phyloP scores from a whole-genome alignment of 2,329 filamentous ascomycete species.

The Fusarium neocosmosporiellum region DNA sequence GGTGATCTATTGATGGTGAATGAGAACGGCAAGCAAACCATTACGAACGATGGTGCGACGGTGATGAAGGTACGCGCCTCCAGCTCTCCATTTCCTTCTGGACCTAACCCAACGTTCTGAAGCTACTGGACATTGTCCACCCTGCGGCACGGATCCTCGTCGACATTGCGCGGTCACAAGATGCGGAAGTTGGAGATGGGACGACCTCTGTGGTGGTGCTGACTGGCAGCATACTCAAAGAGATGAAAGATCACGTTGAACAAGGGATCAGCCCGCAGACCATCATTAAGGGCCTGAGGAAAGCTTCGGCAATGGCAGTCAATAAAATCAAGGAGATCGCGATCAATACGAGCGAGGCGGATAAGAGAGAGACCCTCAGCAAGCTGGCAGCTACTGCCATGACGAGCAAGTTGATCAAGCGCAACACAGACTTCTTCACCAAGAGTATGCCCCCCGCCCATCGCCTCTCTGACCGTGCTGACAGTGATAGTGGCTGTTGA shows the following conservation, averaged over 20 bases:
- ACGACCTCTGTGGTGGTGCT: slow-evolving; percentile 97
- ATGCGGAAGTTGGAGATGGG: slow-evolving; percentile 97
- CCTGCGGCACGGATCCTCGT: slow-evolving; percentile 96
- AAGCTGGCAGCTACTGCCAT: slow-evolving; percentile 96
- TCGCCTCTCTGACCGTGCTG: slow-evolving; percentile 39
- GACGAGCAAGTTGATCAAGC: slow-evolving; percentile 99
- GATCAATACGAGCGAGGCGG: slow-evolving; percentile 83
- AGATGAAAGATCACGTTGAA: slow-evolving; percentile 95
- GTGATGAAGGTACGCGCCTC: slow-evolving; percentile 85
- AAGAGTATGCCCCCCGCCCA: slow-evolving; percentile 74
- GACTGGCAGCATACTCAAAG: slow-evolving; percentile 97
- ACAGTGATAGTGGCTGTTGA: slow-evolving; percentile 87
- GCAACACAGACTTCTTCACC: slow-evolving; percentile 96
- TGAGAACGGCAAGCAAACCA: slow-evolving; percentile 93
- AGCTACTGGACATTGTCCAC: slow-evolving; percentile 98
- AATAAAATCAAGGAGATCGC: slow-evolving; percentile 99
- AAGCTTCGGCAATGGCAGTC: slow-evolving; percentile 88
- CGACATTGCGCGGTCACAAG: slow-evolving; percentile 98
- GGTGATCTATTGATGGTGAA: slow-evolving; percentile 97
- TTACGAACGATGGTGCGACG: slow-evolving; percentile 98
- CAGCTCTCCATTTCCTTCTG: background rate
- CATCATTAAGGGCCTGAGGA: slow-evolving; percentile 94
- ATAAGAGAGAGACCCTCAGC: slow-evolving; percentile 85
- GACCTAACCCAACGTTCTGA: slow-evolving; percentile 7
- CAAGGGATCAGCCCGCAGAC: slow-evolving; percentile 97